These are phyloP conservation scores for Penicillium longicatenatum DNA, from an alignment of 495 filamentous ascomycete genomes.

Conservation along the genomic window DNA sequence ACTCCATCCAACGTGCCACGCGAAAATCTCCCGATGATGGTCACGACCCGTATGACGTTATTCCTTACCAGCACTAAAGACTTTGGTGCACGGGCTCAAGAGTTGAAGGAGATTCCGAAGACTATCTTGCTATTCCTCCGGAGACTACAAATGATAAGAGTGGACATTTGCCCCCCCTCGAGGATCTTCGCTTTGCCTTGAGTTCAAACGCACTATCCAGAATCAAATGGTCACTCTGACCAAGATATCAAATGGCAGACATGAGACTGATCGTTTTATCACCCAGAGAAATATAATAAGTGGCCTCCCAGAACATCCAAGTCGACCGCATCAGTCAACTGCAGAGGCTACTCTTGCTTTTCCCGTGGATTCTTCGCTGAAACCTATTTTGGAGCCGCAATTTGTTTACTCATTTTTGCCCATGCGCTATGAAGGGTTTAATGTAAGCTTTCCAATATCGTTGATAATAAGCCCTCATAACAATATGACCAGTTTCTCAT, in stretches of 20 bases:
- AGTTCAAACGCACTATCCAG: too few relatives aligned
- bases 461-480: too few relatives aligned
- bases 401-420: background rate
- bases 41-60: background rate
- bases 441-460: background rate
- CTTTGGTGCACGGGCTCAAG: background rate
- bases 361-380: conserved; percentile 18
- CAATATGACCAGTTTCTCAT: conserved; percentile 43
- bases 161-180: conserved; percentile 28
- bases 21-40: background rate
- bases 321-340: conserved; percentile 15
- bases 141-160: background rate
- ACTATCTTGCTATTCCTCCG: background rate
- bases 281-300: background rate
- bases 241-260: too few relatives aligned
- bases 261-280: too few relatives aligned
- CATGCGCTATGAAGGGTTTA: background rate
- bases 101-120: background rate
- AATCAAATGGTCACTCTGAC: too few relatives aligned
- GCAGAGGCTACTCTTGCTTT: conserved; percentile 44
- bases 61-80: background rate
- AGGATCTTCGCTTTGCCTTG: too few relatives aligned
- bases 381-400: background rate
- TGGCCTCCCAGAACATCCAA: background rate
- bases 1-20: background rate